These are phyloP conservation scores for Tulasnella sp. DNA, from an alignment of 768 basidiomycete species.

Conservation along the genomic window DNA sequence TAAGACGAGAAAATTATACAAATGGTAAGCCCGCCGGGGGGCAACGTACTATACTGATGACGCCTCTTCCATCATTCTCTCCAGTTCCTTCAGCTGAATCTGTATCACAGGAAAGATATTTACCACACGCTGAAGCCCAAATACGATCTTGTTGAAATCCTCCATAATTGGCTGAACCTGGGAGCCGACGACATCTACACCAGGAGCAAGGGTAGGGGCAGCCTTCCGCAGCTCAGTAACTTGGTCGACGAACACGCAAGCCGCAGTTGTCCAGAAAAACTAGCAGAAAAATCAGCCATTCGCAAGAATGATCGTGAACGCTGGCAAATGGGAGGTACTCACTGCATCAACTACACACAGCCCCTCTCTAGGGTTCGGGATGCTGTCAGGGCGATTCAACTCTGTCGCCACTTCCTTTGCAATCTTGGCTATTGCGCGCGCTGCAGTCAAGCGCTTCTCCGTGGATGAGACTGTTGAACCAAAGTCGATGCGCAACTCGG, in stretches of 20 bases:
- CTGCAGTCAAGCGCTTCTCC: conserved; percentile 10
- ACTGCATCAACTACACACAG: conserved; percentile 7
- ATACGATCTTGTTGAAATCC: not conserved
- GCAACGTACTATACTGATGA: too few relatives aligned
- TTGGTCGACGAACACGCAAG: conserved; percentile 1
- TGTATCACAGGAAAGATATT: conserved; percentile 2
- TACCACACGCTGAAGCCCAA: not conserved
- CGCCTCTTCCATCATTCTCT: conserved; percentile 4
- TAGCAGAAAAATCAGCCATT: not conserved
- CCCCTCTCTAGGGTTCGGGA: conserved; percentile 3
- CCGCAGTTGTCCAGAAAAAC: conserved; percentile 12
- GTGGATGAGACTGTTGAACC: not conserved
- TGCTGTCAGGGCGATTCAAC: conserved; percentile 5
- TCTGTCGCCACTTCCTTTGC: not conserved
- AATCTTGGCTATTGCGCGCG: not conserved
- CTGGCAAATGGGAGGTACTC: not conserved
- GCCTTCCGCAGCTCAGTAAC: not conserved
- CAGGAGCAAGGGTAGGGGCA: not conserved
- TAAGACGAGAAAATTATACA: not conserved
- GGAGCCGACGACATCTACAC: not conserved
- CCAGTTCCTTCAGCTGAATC: not conserved
- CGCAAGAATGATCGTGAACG: not conserved
- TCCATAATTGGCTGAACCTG: not conserved
- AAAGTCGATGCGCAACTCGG: not conserved
- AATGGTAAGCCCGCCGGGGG: too few relatives aligned